These are phyloP conservation scores for Solanum gracilifrons DNA, from an alignment of 257 asterid species.

Conservation along the genomic window DNA sequence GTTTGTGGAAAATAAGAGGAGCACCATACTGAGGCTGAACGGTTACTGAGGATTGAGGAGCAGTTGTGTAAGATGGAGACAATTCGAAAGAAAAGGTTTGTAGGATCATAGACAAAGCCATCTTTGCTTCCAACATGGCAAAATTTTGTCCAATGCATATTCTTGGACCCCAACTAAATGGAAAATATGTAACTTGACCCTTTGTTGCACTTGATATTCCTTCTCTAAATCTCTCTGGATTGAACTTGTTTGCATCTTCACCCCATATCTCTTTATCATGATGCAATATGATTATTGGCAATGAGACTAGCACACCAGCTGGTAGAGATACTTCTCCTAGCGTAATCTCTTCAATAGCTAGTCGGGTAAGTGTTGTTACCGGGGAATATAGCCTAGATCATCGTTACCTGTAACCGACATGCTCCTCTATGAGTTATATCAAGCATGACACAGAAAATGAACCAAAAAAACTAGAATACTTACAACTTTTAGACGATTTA, in stretches of 20 bases:
- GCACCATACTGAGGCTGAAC: conserved; percentile 26
- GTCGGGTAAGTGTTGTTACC: not conserved
- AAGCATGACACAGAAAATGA: not conserved
- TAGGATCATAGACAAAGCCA: conserved; percentile 25
- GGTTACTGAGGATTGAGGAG: conserved; percentile 4
- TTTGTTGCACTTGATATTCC: conserved; percentile 9
- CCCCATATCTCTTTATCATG: conserved; percentile 23
- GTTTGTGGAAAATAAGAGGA: conserved; percentile 12
- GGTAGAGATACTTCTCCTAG: conserved; percentile 18
- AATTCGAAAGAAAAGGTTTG: conserved; percentile 17
- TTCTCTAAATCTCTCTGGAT: conserved; percentile 18
- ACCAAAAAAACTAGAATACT: not conserved
- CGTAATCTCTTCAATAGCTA: not conserved
- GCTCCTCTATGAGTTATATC: not conserved
- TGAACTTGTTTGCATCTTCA: conserved; percentile 19
- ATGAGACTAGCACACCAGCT: not conserved
- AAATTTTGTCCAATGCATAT: conserved; percentile 25
- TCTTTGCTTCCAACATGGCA: conserved; percentile 20
- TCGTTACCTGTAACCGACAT: conserved; percentile 9
- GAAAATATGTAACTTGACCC: conserved; percentile 9
- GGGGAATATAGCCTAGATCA: conserved; percentile 24
- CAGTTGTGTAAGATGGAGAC: conserved; percentile 20
- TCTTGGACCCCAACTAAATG: conserved; percentile 29
- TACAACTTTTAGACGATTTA: conserved; percentile 22
- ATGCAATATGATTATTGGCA: conserved; percentile 15